Conservation (phyloP, 2,329 filamentous ascomycete species). For the Lecanicillium sp. region DNA sequence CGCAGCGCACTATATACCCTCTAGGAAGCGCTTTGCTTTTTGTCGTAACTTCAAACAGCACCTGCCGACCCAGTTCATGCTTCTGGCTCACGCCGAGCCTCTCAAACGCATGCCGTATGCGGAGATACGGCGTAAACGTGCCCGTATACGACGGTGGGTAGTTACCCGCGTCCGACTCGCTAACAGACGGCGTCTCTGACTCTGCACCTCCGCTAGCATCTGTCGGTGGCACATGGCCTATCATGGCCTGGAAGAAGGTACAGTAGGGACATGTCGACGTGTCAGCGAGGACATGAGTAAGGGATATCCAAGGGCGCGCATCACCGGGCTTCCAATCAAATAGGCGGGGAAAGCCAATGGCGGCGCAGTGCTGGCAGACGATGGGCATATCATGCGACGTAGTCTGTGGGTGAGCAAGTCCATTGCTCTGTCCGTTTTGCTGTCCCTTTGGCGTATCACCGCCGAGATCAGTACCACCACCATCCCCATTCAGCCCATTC, state of each 20-base stretch:
- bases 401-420: background rate
- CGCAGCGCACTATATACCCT: conserved; percentile 26
- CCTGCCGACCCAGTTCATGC: conserved; percentile 25
- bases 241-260: conserved; percentile 28
- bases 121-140: conserved; percentile 30
- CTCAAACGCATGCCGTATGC: conserved; percentile 30
- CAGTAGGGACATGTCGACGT: conserved; percentile 27
- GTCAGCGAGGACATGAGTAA: conserved; percentile 23
- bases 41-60: conserved; percentile 28
- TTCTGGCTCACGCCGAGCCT: conserved; percentile 27
- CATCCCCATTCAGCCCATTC: conserved; percentile 5
- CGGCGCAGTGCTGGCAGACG: conserved; percentile 23
- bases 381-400: conserved; percentile 1
- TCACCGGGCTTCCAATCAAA: conserved; percentile 28
- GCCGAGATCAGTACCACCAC: background rate
- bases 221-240: conserved; percentile 11
- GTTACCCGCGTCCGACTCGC: background rate
- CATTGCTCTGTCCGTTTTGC: too few species aligned
- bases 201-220: conserved; percentile 17
- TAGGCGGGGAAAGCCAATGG: conserved; percentile 26
- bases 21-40: conserved; percentile 27
- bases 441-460: too few species aligned
- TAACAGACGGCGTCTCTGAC: background rate
- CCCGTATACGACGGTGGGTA: conserved; percentile 11
- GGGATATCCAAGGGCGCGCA: conserved; percentile 26